Evolutionary conservation across 2,329 filamentous ascomycete species (phyloP), one percentile per base, ranked within the genome.

Genomic region (Fonsecaea monophora): DNA sequence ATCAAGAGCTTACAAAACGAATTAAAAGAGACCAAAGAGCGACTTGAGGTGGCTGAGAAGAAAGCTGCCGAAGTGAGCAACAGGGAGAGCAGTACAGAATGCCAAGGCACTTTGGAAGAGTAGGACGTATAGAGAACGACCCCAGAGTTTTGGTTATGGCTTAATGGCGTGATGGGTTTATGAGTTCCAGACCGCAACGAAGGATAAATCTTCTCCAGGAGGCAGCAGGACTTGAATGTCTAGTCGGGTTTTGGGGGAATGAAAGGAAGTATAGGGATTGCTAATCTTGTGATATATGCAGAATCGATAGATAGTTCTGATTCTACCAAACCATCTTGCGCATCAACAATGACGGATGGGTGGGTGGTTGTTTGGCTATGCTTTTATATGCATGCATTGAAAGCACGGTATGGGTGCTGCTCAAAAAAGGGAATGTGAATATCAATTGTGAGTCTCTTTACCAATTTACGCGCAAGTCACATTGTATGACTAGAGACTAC

Each of bases 1-100:
- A 97, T 99, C 80, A 94, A 92, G 78, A 86, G 89, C 67, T 80
- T 99, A 68, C 89, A 96, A 78, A 82, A 87, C 73, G 91, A 96
- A 75, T 81, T 92, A 15, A 85, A 84, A 2, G 86, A 87, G 38
- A 88, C 89, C 25, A 89, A 88, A 60, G 82, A 80, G 67, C 82
- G 87, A 72, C 86, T 93, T 13, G 85, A 85, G 30, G 84, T 85
- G 64, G 86, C 90, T 15, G 90, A 92, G 75, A 85, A 84, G 72
- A 88, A 86, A 76, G 74, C 92, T 59, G 75, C 69, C 9, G 70
- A 72, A 50, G 68, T 62, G 3, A 34, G 21, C 45, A 35, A 35
- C 34, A 35, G 50, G 10, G 66, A 64, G 18, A 71, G 68, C 56
- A 73, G 68, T 57, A 64, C 42, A 34, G 69, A 56, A n/a, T 70